A percentile compares a stretch with the other conserved stretches of the same genome.
Conservation (phyloP, 345 rosid species). For the Melaleuca alternifolia region DNA sequence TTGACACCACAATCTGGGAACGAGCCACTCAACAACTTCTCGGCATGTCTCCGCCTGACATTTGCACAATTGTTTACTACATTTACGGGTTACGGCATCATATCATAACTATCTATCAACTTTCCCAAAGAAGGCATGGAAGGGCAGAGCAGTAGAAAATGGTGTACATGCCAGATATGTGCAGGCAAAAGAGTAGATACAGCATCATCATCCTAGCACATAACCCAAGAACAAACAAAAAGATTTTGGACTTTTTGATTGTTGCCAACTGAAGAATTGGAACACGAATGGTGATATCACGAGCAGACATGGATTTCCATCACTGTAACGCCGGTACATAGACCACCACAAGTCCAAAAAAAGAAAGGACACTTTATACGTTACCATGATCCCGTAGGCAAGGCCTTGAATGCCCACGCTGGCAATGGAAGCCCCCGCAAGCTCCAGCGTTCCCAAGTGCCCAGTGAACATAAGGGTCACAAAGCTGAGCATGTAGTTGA, state of each 20-base stretch:
- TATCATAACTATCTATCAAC: background rate
- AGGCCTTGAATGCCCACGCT: constrained; percentile 90
- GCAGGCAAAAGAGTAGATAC: background rate
- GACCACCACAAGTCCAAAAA: background rate
- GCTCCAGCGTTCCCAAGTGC: constrained; percentile 61
- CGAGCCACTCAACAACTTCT: background rate
- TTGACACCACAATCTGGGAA: background rate
- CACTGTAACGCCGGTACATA: background rate
- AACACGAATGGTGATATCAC: background rate
- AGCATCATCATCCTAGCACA: background rate
- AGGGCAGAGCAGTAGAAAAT: background rate
- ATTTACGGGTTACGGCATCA: background rate
- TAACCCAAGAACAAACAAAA: background rate
- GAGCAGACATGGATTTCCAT: background rate
- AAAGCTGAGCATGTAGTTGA: constrained; percentile 80
- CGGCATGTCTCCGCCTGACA: background rate
- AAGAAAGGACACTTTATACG: background rate
- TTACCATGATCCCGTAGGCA: constrained; percentile 91
- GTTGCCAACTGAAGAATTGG: background rate
- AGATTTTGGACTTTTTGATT: background rate
- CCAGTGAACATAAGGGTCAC: constrained; percentile 73
- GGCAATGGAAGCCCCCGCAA: constrained; percentile 89
- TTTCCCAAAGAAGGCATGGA: background rate
- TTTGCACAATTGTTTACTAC: background rate
- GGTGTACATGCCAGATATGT: background rate